Conservation (phyloP, 495 filamentous ascomycete species). For the Podospora bellae-mahoneyi region DNA sequence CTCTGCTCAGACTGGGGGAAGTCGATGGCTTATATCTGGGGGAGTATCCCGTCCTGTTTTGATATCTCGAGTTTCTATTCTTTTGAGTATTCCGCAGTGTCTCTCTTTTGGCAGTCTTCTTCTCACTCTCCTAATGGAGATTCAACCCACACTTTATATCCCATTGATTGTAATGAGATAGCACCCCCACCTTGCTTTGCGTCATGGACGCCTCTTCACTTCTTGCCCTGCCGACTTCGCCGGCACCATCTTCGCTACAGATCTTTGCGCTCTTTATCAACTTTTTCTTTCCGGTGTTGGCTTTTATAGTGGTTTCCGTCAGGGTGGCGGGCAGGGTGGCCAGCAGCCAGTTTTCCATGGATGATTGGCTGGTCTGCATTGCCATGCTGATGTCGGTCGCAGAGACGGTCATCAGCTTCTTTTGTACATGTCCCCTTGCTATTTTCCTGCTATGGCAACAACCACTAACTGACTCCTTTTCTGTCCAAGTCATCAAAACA, state of each 20-base stretch:
- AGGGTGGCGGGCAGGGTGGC: slow-evolving; percentile 43
- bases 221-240: slow-evolving; percentile 18
- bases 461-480: slow-evolving; percentile 5
- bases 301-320: slow-evolving; percentile 42
- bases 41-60: slow-evolving; percentile 22
- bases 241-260: slow-evolving; percentile 35
- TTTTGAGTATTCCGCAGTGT: slow-evolving; percentile 15
- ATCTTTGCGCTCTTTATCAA: slow-evolving; percentile 45
- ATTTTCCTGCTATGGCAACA: neutral
- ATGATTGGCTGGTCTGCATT: slow-evolving; percentile 44
- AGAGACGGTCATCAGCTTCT: slow-evolving; percentile 44
- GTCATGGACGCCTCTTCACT: slow-evolving; percentile 31
- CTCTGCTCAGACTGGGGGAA: slow-evolving; percentile 13
- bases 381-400: slow-evolving; percentile 46
- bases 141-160: slow-evolving; percentile 19
- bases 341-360: slow-evolving; percentile 38
- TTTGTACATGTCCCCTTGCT: slow-evolving; percentile 33
- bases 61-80: slow-evolving; percentile 14
- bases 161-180: slow-evolving; percentile 31
- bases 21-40: slow-evolving; percentile 28
- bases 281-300: slow-evolving; percentile 46
- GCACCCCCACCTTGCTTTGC: slow-evolving; percentile 14
- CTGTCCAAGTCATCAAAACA: slow-evolving; percentile 46
- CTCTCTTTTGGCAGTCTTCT: slow-evolving; percentile 8
- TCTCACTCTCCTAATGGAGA: slow-evolving; percentile 22